phyloP scores from a whole-genome alignment of 2,329 filamentous ascomycete genomes.

The Aspergillus sp. region DNA sequence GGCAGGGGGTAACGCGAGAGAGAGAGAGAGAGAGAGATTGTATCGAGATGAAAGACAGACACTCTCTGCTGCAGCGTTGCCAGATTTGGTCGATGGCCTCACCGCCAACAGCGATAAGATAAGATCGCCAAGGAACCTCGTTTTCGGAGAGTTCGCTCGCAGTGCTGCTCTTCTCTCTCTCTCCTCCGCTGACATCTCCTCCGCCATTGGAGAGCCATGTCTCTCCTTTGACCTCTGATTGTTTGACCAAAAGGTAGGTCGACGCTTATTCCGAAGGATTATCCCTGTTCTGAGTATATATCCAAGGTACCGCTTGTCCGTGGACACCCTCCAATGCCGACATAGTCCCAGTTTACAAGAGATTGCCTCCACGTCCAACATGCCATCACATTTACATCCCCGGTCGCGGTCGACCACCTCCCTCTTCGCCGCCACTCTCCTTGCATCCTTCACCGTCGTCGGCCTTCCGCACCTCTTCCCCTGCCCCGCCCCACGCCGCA shows the following conservation, averaged over 20 bases:
- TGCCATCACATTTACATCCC: constrained; percentile 82
- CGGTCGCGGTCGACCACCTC: constrained; percentile 88
- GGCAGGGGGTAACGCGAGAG: too few relatives aligned
- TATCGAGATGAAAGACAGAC: constrained; percentile 3
- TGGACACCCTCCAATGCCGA: constrained; percentile 6
- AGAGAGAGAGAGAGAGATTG: constrained; percentile 1
- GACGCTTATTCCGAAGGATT: too few relatives aligned
- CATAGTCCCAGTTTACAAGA: constrained; percentile 1
- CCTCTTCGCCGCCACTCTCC: constrained; percentile 86
- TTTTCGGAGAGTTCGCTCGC: constrained; percentile 3
- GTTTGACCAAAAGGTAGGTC: constrained; percentile 2
- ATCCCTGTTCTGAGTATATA: not conserved
- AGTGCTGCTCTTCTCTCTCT: too few relatives aligned
- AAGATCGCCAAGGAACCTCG: constrained; percentile 23
- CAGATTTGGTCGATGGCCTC: constrained; percentile 5
- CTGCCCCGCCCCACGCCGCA: constrained; percentile 70
- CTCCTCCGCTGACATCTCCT: not conserved
- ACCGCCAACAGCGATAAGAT: constrained; percentile 27
- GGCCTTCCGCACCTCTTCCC: constrained; percentile 82
- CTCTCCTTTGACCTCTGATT: constrained; percentile 1
- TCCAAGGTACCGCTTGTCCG: too few relatives aligned
- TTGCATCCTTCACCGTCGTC: constrained; percentile 85
- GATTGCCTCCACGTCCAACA: constrained; percentile 31
- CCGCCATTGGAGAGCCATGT: constrained; percentile 8
- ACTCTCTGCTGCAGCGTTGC: constrained; percentile 4